A percentile compares a stretch with the other conserved stretches of the same genome.
These are phyloP conservation scores for Colletotrichum gloeosporioides DNA, from an alignment of 2,329 filamentous ascomycete genomes.

Conservation along the genomic window DNA sequence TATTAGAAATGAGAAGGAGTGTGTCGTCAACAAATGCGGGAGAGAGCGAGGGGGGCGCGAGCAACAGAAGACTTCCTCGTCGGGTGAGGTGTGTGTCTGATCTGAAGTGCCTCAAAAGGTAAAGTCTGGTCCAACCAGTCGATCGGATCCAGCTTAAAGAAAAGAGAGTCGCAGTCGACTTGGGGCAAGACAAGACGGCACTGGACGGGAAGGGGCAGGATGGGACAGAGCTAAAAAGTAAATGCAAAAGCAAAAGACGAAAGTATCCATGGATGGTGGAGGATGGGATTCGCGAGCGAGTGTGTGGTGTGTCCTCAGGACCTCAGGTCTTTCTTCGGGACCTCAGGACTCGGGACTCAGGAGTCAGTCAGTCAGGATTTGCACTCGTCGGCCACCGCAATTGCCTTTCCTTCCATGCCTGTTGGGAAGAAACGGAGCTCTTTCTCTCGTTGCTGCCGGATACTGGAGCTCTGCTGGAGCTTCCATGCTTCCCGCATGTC, in stretches of 20 bases:
- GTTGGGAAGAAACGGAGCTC: neutral
- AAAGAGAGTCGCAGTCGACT: slow-evolving; percentile 1
- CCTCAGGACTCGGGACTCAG: neutral
- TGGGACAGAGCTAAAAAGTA: neutral
- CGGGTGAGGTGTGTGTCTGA: neutral
- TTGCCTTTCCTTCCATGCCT: neutral
- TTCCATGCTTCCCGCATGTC: neutral
- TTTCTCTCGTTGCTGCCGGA: neutral
- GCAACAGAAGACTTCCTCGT: neutral
- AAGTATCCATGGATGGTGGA: neutral
- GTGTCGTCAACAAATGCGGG: slow-evolving; percentile 20
- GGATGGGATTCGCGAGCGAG: neutral
- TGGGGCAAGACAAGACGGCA: neutral
- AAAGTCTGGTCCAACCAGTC: slow-evolving; percentile 3
- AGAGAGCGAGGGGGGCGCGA: neutral
- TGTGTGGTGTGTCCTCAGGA: neutral
- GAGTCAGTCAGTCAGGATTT: neutral
- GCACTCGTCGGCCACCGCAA: neutral
- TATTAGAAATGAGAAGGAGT: slow-evolving; percentile 11
- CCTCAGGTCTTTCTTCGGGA: neutral
- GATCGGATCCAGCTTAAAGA: neutral
- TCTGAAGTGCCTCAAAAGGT: slow-evolving; percentile 1
- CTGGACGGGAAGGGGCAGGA: neutral
- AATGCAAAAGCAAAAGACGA: neutral
- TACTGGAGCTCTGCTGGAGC: neutral